Percentiles rank a stretch among this genome's conserved stretches.
phyloP scores from a whole-genome alignment of 345 rosid genomes.

The Cardamine occulta region DNA sequence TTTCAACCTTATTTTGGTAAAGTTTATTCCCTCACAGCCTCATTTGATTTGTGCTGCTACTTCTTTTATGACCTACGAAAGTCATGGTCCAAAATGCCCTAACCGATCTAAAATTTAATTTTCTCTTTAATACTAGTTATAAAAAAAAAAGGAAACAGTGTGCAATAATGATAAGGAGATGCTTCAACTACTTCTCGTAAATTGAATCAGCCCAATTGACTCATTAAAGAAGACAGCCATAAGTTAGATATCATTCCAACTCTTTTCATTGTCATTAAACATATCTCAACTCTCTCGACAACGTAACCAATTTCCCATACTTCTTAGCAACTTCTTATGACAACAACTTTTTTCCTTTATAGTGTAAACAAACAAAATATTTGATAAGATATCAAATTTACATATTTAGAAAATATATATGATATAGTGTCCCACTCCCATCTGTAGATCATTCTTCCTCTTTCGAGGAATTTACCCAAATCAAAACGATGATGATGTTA shows the following conservation, averaged over 20 bases:
- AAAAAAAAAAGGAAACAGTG: background rate
- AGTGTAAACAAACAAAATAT: background rate
- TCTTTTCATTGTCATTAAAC: slow-evolving; percentile 14
- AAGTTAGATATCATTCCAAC: slow-evolving; percentile 20
- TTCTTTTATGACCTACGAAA: slow-evolving; percentile 14
- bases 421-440: background rate
- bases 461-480: slow-evolving; percentile 4
- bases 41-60: background rate
- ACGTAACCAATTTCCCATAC: slow-evolving; percentile 18
- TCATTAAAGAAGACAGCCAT: slow-evolving; percentile 40
- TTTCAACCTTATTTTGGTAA: background rate
- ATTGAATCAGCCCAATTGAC: slow-evolving; percentile 34
- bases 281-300: slow-evolving; percentile 5
- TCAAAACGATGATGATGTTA: background rate
- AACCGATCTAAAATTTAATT: background rate
- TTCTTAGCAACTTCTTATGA: slow-evolving; percentile 12
- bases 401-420: background rate
- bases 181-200: slow-evolving; percentile 39
- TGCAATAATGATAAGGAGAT: slow-evolving; percentile 31
- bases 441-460: slow-evolving; percentile 4
- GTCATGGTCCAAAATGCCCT: background rate
- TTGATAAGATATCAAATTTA: background rate
- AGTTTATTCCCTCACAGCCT: background rate
- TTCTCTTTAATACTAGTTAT: background rate
- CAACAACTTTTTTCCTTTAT: slow-evolving; percentile 8